Evolutionary conservation across 371 early-diverging fungal genomes (phyloP).

Genomic region (Mortierella sp.): DNA sequence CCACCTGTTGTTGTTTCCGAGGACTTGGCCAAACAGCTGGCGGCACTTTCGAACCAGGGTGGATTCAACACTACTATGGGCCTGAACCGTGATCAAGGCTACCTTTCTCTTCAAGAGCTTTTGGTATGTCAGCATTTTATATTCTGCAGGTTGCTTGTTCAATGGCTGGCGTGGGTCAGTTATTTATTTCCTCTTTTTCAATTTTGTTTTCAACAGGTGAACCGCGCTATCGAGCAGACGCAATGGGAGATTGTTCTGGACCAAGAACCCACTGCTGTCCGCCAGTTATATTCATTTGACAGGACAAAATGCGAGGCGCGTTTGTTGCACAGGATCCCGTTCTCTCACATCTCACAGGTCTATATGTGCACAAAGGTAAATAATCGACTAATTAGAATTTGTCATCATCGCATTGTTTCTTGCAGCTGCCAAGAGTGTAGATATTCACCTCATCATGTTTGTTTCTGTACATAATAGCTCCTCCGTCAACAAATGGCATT

Average conservation of each 20-base stretch:
- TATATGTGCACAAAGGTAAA: constrained; percentile 64
- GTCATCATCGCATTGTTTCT: not conserved
- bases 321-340: constrained; percentile 65
- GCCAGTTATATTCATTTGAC: constrained; percentile 50
- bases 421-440: not conserved
- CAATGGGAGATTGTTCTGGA: constrained; percentile 45
- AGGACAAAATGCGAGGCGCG: constrained; percentile 52
- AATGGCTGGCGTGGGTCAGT: no score
- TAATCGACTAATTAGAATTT: not conserved
- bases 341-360: constrained; percentile 68
- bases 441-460: not conserved
- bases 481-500: constrained; percentile 70
- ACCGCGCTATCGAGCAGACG: constrained; percentile 31
- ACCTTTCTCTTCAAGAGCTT: constrained; percentile 49
- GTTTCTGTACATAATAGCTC: not conserved
- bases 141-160: not conserved
- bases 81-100: constrained; percentile 40
- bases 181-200: not conserved
- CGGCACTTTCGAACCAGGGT: constrained; percentile 49
- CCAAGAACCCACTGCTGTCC: constrained; percentile 31
- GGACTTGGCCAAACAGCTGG: constrained; percentile 47
- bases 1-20: constrained; percentile 52
- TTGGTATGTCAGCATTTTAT: constrained; percentile 21
- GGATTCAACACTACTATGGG: constrained; percentile 54
- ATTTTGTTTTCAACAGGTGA: constrained; percentile 16